phyloP scores from a whole-genome alignment of 768 basidiomycete genomes.

The Lepiota brunneoincarnata region DNA sequence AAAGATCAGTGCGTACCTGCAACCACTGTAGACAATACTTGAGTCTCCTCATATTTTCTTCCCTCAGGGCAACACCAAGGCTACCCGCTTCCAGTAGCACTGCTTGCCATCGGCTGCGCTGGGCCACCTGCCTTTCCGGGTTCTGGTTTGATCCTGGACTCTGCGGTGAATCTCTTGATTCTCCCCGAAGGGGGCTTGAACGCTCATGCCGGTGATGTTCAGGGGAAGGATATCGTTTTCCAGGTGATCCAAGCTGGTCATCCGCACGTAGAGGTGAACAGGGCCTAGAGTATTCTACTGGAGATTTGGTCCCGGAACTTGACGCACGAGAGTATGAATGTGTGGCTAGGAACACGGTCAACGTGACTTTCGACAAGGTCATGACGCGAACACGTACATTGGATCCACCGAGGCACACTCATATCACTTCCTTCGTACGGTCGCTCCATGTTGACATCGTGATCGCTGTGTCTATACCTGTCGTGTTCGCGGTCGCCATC shows the following conservation, averaged over 20 bases:
- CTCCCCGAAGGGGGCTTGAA: background rate
- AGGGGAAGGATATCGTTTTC: background rate
- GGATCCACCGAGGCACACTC: conserved; percentile 36
- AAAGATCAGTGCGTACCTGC: conserved; percentile 49
- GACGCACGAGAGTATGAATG: conserved; percentile 22
- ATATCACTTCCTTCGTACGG: conserved; percentile 21
- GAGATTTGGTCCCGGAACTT: conserved; percentile 30
- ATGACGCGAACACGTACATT: conserved; percentile 25
- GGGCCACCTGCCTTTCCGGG: conserved; percentile 54
- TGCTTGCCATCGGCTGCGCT: conserved; percentile 83
- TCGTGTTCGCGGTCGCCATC: conserved; percentile 10
- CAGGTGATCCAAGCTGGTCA: conserved; percentile 1
- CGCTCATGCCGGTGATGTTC: background rate
- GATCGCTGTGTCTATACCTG: background rate
- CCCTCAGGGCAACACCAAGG: conserved; percentile 82
- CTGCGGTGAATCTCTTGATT: background rate
- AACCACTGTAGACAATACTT: conserved; percentile 89
- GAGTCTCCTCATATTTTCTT: conserved; percentile 84
- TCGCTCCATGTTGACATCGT: conserved; percentile 15
- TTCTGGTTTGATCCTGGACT: conserved; percentile 8
- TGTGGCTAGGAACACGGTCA: conserved; percentile 8
- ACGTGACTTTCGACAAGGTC: background rate
- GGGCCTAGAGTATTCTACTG: conserved; percentile 25
- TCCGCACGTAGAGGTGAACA: conserved; percentile 22
- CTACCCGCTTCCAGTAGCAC: conserved; percentile 86